A percentile compares a stretch with the other conserved stretches of the same genome.
Evolutionary conservation across 805 yeast species (phyloP).

Genomic region (Wickerhamiella kurtzmanii): DNA sequence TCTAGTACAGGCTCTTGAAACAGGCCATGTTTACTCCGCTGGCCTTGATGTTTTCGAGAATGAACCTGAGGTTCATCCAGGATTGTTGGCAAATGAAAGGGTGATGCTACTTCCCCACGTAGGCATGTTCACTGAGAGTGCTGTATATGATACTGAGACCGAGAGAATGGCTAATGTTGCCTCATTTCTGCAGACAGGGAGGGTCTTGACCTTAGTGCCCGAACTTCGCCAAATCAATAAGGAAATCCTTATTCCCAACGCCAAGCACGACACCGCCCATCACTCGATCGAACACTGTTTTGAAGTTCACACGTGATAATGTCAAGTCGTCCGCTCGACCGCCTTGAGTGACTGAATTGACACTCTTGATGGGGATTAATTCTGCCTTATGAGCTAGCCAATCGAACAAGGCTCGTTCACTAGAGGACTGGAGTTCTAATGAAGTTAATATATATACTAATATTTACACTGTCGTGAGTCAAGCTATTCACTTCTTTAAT

Average conservation of each 20-base stretch:
- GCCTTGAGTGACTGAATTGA: no score
- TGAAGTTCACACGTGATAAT: no score
- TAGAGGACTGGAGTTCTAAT: no score
- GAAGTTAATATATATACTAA: no score
- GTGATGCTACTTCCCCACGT: constrained; percentile 73
- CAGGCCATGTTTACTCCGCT: constrained; percentile 41
- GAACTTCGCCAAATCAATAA: constrained; percentile 6
- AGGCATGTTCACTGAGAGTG: constrained; percentile 71
- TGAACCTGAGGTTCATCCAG: constrained; percentile 49
- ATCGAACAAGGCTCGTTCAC: no score
- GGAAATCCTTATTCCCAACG: background rate
- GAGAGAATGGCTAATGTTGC: constrained; percentile 52
- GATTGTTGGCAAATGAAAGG: constrained; percentile 35
- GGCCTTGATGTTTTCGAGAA: constrained; percentile 55
- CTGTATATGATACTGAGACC: constrained; percentile 62
- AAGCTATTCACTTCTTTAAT: no score
- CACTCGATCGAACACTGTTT: no score
- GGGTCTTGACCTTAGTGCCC: constrained; percentile 42
- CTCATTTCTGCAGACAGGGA: constrained; percentile 43
- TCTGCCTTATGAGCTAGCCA: no score
- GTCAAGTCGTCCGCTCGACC: no score
- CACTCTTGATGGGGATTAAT: no score
- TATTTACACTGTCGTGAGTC: no score
- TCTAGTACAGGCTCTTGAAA: constrained; percentile 35
- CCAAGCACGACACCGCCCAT: no score